A percentile compares a stretch with the other conserved stretches of the same genome.
phyloP scores from a whole-genome alignment of 1,139 yeast genomes.

The Suhomyces kunorum region DNA sequence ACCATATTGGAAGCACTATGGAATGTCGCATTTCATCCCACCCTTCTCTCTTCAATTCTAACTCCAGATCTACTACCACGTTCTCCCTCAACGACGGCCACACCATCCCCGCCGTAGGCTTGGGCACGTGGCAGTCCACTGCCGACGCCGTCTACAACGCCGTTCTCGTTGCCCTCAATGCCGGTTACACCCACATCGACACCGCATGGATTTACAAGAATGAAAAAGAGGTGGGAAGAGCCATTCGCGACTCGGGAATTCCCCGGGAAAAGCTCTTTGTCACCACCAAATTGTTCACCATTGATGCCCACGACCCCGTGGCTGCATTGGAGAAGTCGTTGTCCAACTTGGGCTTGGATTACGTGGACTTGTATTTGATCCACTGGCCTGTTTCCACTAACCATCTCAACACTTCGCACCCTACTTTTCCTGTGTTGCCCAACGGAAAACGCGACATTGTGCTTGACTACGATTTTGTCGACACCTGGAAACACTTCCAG shows the following conservation, averaged over 20 bases:
- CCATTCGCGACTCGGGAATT: constrained; percentile 63
- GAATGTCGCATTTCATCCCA: too few relatives aligned
- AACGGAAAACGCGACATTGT: constrained; percentile 8
- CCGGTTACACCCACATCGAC: constrained; percentile 79
- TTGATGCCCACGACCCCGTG: constrained; percentile 62
- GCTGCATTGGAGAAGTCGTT: constrained; percentile 64
- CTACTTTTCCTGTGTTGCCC: constrained; percentile 26
- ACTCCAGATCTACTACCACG: constrained; percentile 9
- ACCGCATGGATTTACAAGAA: constrained; percentile 70
- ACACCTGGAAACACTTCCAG: constrained; percentile 20
- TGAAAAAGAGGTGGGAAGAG: constrained; percentile 67
- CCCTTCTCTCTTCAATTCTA: constrained; percentile 1
- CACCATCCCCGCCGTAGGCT: constrained; percentile 56
- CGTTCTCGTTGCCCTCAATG: constrained; percentile 38
- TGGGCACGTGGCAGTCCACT: constrained; percentile 58
- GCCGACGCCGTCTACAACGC: constrained; percentile 60
- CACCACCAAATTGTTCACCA: constrained; percentile 79
- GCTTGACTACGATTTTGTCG: constrained; percentile 21
- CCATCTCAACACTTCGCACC: constrained; percentile 18
- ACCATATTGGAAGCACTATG: too few relatives aligned
- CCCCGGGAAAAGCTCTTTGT: constrained; percentile 71
- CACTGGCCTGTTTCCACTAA: constrained; percentile 77
- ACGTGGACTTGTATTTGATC: constrained; percentile 78
- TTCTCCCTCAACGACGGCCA: constrained; percentile 24
- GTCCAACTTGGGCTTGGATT: constrained; percentile 68